phyloP scores from a whole-genome alignment of 2,329 filamentous ascomycete genomes.

The Ophiostoma ips region DNA sequence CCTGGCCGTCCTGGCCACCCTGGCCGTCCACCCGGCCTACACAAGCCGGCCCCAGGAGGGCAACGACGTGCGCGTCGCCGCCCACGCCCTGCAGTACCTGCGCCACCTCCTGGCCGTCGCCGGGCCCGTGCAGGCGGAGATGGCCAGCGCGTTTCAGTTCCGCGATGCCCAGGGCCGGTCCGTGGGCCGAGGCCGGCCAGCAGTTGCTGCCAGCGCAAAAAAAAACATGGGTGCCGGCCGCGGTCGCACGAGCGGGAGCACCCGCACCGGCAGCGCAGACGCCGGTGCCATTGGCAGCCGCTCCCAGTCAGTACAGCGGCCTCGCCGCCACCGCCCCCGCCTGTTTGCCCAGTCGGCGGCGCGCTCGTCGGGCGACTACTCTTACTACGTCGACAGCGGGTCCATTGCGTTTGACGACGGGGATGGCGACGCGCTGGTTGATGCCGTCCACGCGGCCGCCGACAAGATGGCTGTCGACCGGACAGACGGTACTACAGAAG shows the following conservation, averaged over 20 bases:
- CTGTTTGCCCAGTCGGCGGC: background rate
- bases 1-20: slow-evolving; percentile 62
- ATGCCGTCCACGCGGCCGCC: background rate
- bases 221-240: background rate
- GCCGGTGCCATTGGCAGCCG: background rate
- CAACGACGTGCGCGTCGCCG: slow-evolving; percentile 48
- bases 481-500: background rate
- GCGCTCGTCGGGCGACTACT: background rate
- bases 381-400: slow-evolving; percentile 11
- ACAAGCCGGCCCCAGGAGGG: slow-evolving; percentile 56
- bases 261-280: background rate
- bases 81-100: slow-evolving; percentile 56
- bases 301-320: slow-evolving; percentile 13
- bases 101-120: slow-evolving; percentile 49
- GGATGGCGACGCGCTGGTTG: background rate
- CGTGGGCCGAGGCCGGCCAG: background rate
- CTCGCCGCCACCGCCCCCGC: slow-evolving; percentile 12
- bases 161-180: slow-evolving; percentile 12
- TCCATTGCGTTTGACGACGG: slow-evolving; percentile 2
- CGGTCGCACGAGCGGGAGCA: too few species aligned
- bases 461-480: background rate
- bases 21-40: slow-evolving; percentile 67
- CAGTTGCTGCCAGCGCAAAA: background rate
- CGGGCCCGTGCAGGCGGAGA: slow-evolving; percentile 55
- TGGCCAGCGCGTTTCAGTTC: slow-evolving; percentile 63